Evolutionary conservation across 495 filamentous ascomycete species (phyloP), one percentile per base, ranked within the genome.

Genomic region (Penicillium turbatum): DNA sequence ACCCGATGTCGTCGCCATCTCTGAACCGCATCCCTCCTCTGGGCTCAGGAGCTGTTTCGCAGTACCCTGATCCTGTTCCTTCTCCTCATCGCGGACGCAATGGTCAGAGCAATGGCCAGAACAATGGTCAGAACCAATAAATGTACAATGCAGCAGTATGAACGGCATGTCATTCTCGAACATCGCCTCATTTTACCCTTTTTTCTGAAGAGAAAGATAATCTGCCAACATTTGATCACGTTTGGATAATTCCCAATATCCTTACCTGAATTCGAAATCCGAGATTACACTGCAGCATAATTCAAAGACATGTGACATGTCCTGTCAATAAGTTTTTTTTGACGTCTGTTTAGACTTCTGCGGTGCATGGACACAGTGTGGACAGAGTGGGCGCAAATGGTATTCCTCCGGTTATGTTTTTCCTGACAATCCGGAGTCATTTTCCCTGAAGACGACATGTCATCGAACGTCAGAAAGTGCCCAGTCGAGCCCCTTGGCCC

Each of bases 1-100:
- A 59, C 27, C 29, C 48, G 17, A 66, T 72, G 68, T 70, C 71
- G 1, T 72, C 71, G 3, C 71, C 72, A 12, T 70, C 72, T 0
- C 58, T 74, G 42, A 68, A 70, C 46, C 72, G 72, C 11, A 63
- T 73, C 19, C 72, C 72, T 12, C 64, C 71, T 8, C 39, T 73
- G 21, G 69, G 64, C 16, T 63, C 72, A 13, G 63, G 66, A 10
- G 61, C 63, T 5, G 47, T 65, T 26, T 53, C 54, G 10, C 64
- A 66, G 17, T 60, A 67, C 21, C 67, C 60, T 21, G 68, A 67
- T 29, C 62, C 64, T 5, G 45, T 64, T 2, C 48, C 61, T 27
- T 65, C 64, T 16, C 62, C 64, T 19, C 54, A 62, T 19, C 59
- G 57, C 9, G 63, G 60, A 31, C 49, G 44, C n/a, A 50, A 57